Conservation (phyloP, 2,329 filamentous ascomycete species). For the Colletotrichum filicis region DNA sequence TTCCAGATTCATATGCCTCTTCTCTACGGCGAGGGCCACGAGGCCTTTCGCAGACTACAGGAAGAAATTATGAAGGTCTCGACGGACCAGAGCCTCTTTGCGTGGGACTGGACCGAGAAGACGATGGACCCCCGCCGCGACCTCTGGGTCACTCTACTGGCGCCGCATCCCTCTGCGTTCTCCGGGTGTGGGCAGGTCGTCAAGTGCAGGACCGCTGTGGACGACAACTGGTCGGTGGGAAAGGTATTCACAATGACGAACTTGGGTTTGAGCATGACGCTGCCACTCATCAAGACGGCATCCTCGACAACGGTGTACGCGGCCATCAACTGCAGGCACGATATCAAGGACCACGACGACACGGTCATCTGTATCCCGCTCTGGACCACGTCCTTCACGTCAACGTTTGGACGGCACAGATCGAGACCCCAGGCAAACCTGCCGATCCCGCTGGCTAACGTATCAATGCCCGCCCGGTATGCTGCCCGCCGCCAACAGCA, state of each 20-base stretch:
- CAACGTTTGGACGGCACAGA: background rate
- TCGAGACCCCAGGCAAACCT: background rate
- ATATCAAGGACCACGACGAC: background rate
- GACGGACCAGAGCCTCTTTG: constrained; percentile 12
- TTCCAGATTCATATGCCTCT: constrained; percentile 42
- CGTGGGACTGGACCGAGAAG: background rate
- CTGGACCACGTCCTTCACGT: background rate
- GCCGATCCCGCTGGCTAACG: background rate
- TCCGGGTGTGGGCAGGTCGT: background rate
- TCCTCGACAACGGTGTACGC: background rate
- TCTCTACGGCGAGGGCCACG: constrained; percentile 39
- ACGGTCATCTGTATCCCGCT: background rate
- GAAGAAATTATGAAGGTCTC: background rate
- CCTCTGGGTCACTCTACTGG: background rate
- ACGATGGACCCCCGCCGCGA: background rate
- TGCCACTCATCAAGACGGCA: background rate
- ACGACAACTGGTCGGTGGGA: background rate
- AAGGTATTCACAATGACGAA: background rate
- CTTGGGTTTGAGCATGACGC: background rate
- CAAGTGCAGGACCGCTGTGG: background rate
- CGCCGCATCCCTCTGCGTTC: background rate
- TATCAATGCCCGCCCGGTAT: background rate
- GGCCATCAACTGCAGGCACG: background rate
- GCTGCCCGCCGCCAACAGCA: no score
- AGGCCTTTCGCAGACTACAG: constrained; percentile 37